These are phyloP conservation scores for Malassezia nana DNA, from an alignment of 1,284 basidiomycete species.

Conservation along the genomic window DNA sequence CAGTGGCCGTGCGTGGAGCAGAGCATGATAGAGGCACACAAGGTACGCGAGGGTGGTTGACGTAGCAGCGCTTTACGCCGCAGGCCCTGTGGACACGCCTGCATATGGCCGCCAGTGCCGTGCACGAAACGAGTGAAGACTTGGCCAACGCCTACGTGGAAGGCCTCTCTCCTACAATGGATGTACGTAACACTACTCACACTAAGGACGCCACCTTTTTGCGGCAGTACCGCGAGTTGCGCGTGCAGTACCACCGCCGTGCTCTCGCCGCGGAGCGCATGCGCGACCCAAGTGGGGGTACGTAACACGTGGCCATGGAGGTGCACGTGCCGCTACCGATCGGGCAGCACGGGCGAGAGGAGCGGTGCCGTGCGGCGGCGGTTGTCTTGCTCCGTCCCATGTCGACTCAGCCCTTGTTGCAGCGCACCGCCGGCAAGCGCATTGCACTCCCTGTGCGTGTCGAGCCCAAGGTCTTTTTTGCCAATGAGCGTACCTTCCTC, in stretches of 20 bases:
- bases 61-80: slow-evolving; percentile 27
- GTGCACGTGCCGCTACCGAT: slow-evolving; percentile 12
- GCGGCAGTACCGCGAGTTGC: slow-evolving; percentile 8
- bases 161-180: slow-evolving; percentile 23
- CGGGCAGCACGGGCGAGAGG: not conserved
- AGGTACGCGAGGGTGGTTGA: slow-evolving; percentile 17
- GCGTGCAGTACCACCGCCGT: slow-evolving; percentile 11
- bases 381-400: slow-evolving; percentile 51
- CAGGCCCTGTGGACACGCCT: slow-evolving; percentile 28
- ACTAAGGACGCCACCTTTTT: slow-evolving; percentile 10
- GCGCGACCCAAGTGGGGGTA: not conserved
- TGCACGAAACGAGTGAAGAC: slow-evolving; percentile 34
- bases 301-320: slow-evolving; percentile 16
- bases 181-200: slow-evolving; percentile 1
- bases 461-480: slow-evolving; percentile 48
- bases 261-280: slow-evolving; percentile 5
- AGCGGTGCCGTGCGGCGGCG: not conserved
- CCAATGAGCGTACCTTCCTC: slow-evolving; percentile 47
- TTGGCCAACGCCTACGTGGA: slow-evolving; percentile 44
- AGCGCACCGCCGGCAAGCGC: slow-evolving; percentile 64
- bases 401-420: slow-evolving; percentile 96
- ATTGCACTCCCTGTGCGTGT: slow-evolving; percentile 47
- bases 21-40: slow-evolving; percentile 28
- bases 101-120: slow-evolving; percentile 22
- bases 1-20: slow-evolving; percentile 24